These are phyloP conservation scores for Adansonia digitata DNA, from an alignment of 345 rosid species.

Conservation along the genomic window DNA sequence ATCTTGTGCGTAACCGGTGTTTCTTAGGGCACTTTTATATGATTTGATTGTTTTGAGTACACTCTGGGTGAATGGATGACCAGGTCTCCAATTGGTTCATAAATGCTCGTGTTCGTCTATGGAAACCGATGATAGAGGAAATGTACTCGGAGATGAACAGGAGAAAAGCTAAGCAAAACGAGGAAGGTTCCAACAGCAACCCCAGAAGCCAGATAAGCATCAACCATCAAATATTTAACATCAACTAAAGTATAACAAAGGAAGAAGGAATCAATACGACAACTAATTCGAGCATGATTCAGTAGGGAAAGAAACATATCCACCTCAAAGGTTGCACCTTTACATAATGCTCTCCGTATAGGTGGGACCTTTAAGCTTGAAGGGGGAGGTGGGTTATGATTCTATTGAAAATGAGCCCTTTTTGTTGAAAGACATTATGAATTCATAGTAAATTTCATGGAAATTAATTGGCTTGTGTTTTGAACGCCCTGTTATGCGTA, in stretches of 20 bases:
- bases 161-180: slow-evolving; percentile 38
- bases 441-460: neutral
- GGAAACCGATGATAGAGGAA: slow-evolving; percentile 99
- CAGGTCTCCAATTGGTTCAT: slow-evolving; percentile 98
- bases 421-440: neutral
- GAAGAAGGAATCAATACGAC: neutral
- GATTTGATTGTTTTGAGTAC: slow-evolving; percentile 1
- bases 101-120: slow-evolving; percentile 90
- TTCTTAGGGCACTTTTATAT: neutral
- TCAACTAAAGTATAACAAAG: slow-evolving; percentile 14
- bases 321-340: slow-evolving; percentile 9
- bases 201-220: slow-evolving; percentile 29
- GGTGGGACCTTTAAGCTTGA: neutral
- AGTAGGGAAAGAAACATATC: neutral
- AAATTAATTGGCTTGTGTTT: too few species aligned
- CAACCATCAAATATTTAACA: slow-evolving; percentile 26
- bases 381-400: neutral
- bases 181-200: slow-evolving; percentile 13
- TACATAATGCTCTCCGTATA: slow-evolving; percentile 19
- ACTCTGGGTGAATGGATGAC: neutral
- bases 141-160: slow-evolving; percentile 86
- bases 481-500: neutral
- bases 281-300: neutral
- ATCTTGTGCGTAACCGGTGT: neutral
- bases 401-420: neutral